Evolutionary conservation across 2,329 filamentous ascomycete species (phyloP), one percentile per base, ranked within the genome.

Genomic region (Colletotrichum filicis): DNA sequence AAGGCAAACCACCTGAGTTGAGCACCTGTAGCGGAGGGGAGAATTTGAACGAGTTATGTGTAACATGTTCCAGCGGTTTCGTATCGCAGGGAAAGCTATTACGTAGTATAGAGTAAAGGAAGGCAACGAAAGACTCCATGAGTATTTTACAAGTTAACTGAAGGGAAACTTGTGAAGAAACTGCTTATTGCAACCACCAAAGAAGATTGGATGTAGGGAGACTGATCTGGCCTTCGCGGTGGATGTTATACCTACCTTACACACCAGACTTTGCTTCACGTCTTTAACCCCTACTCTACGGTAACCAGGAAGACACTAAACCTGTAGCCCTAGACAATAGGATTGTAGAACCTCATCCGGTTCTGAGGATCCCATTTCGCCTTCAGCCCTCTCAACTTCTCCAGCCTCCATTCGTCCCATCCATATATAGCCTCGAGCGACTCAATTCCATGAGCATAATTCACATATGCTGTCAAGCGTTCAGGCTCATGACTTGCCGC

Each of bases 381-480:
- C 76, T 81, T 81, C 26, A 80, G 60, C 4, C 49, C 28, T 46
- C 68, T 74, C n/a, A 82, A 72, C 49, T 74, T 75, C 4, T 76
- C 30, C 6, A 81, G 70, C 26, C 76, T 80, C 37, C 66, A 71
- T n/a, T 76, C 76, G 11, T 71, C 77, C 67, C 73, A 8, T 22
- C 77, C 22, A 67, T 78, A 81, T 5, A 81, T 74, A 12, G 68
- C 72, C 5, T 75, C 65, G 7, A 79, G 69, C 2, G 73, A 52
- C 63, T 82, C 80, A 37, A 80, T 79, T 4, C 80, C 80, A 52
- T 80, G 77, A 2, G 79, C 80, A 66, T 81, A 82, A 62, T 81
- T 82, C 59, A 81, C 75, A 52, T 82, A 82, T n/a, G 58, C 73
- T 12, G 28, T 42, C n/a, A 79, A 78, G n/a, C 7, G 70, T 59